Evolutionary conservation across 305 asterid species (phyloP), one percentile per base, ranked within the genome.

Genomic region (Fraxinus greggii): DNA sequence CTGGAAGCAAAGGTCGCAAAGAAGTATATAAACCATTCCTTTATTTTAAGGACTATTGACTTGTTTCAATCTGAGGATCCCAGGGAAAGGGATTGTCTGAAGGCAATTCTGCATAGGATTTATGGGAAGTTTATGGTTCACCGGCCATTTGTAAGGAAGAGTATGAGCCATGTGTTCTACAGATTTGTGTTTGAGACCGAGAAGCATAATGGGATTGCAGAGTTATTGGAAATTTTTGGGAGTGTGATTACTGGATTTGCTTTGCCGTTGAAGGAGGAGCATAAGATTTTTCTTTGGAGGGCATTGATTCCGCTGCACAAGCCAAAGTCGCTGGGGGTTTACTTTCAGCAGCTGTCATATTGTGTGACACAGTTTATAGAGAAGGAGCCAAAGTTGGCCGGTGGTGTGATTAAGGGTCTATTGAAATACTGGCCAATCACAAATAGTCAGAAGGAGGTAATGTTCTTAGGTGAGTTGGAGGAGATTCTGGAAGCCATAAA

Each of bases 221-320:
- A 94, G 87, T 78, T 94, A 82, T 88, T 94, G 88, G 98, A 94
- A 87, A 89, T 94, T 72, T 92, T 93, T 1, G 97, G 97, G 78
- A 94, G 98, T 84, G 97, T 94, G 78, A 89, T 94, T 74, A 89
- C 97, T 7, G 98, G 98, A 32, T 92, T 94, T 72, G 94, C 98
- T 56, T 72, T 93, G 88, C 98, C 97, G 31, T 86, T 93, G 82
- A 93, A 94, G 86, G 97, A 92, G 88, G 98, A 93, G 88, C 97
- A 93, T 79, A 94, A 93, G 92, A 88, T 93, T 72, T 90, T 94
- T 90, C 87, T 94, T 61, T 87, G 89, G 79, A 94, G 91, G 91
- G 93, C 86, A n/a, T 82, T 94, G 84, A 85, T 94, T 82, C 97
- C 98, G 4, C 84, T 94, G 75, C 98, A 94, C 88, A 93, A 94